A percentile compares a stretch with the other conserved stretches of the same genome.
Conservation (phyloP, 108 stramenopile species). For the Pseudonitzschia multiseries region DNA sequence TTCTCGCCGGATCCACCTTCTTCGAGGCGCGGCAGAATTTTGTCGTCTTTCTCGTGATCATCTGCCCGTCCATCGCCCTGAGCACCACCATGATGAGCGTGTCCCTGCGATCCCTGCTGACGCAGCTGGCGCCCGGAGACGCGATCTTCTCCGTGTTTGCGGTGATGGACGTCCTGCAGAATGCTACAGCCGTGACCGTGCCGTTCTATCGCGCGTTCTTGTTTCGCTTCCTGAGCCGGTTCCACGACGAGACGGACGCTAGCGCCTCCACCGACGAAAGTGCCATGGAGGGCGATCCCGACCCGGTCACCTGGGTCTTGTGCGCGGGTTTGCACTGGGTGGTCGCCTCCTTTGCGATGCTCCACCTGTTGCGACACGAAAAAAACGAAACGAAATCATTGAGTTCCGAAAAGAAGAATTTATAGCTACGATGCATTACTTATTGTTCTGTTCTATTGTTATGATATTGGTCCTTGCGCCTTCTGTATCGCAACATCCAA, state of each 20-base stretch:
- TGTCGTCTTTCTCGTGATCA: constrained; percentile 28
- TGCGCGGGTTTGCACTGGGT: constrained; percentile 62
- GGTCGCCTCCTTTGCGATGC: constrained; percentile 35
- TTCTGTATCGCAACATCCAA: too few species aligned
- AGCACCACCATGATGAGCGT: constrained; percentile 52
- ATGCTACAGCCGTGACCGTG: constrained; percentile 69
- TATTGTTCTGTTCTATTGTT: neutral
- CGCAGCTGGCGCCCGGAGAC: constrained; percentile 61
- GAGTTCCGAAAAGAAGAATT: neutral
- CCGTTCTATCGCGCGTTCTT: constrained; percentile 78
- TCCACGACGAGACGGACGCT: neutral
- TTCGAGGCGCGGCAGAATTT: constrained; percentile 42
- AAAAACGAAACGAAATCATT: neutral
- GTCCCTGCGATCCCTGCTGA: constrained; percentile 58
- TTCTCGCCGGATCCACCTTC: constrained; percentile 54
- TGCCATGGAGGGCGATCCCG: constrained; percentile 68
- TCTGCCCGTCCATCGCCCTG: constrained; percentile 56
- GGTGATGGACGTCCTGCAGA: constrained; percentile 73
- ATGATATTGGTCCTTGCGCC: too few species aligned
- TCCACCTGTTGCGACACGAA: constrained; percentile 31
- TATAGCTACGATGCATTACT: neutral
- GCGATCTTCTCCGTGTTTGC: constrained; percentile 77
- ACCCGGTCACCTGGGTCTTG: constrained; percentile 63
- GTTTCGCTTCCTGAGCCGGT: constrained; percentile 38
- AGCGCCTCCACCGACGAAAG: constrained; percentile 13